These are phyloP conservation scores for Trebouxia sp. DNA, from an alignment of 139 green algal genomes.

Conservation along the genomic window DNA sequence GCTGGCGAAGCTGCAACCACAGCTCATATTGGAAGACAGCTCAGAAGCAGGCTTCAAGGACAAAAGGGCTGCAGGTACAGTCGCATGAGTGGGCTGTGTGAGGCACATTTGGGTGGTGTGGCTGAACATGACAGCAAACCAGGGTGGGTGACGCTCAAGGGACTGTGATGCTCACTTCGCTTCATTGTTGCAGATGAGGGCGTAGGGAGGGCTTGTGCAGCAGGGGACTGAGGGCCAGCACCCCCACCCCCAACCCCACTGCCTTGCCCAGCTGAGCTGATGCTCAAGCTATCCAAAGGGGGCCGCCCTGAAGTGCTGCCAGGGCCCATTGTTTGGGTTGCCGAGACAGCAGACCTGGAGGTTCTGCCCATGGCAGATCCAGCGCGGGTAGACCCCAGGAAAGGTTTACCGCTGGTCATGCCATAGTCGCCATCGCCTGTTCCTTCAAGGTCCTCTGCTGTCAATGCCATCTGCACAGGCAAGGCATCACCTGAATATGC, in stretches of 20 bases:
- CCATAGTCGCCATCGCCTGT: conserved; percentile 13
- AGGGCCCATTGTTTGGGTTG: background rate
- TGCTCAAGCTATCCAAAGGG: background rate
- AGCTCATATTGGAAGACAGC: too few relatives aligned
- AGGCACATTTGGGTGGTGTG: too few relatives aligned
- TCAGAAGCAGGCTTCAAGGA: too few relatives aligned
- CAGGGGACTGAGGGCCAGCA: too few relatives aligned
- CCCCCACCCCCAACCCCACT: too few relatives aligned
- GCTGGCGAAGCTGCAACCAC: background rate
- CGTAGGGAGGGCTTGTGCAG: background rate
- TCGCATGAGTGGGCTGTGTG: too few relatives aligned
- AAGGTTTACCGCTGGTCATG: conserved; percentile 30
- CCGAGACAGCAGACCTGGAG: background rate
- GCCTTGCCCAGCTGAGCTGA: background rate
- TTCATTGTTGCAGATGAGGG: background rate
- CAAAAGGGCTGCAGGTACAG: too few relatives aligned
- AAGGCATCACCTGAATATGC: too few relatives aligned
- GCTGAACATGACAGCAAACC: too few relatives aligned
- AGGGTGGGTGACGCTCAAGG: too few relatives aligned
- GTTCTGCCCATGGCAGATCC: background rate
- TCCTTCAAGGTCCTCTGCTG: conserved; percentile 6
- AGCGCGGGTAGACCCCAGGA: conserved; percentile 43
- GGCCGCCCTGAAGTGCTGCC: background rate
- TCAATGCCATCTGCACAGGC: background rate
- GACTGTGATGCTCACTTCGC: background rate